phyloP scores from a whole-genome alignment of 2,329 filamentous ascomycete genomes.

The Arthrinium phaeospermum region DNA sequence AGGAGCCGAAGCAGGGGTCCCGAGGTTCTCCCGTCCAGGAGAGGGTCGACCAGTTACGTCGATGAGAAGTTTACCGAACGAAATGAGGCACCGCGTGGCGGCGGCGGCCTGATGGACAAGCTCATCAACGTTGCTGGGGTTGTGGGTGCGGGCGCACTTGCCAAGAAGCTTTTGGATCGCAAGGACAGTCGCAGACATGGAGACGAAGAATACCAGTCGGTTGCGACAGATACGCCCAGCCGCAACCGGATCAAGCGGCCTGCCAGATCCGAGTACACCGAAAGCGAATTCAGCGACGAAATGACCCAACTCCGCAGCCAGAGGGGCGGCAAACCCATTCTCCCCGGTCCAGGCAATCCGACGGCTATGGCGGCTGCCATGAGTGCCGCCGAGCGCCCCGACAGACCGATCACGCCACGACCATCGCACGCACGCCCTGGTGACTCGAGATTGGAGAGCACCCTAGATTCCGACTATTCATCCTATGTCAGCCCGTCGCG shows the following conservation, averaged over 20 bases:
- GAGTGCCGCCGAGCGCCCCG: constrained; percentile 51
- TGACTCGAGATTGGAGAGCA: constrained; percentile 49
- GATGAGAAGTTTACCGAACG: constrained; percentile 70
- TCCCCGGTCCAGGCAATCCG: constrained; percentile 54
- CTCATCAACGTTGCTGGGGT: constrained; percentile 53
- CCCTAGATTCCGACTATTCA: constrained; percentile 62
- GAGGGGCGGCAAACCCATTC: constrained; percentile 46
- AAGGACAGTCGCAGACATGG: constrained; percentile 50
- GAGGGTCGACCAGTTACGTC: constrained; percentile 61
- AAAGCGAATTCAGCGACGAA: constrained; percentile 56
- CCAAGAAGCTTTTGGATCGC: constrained; percentile 63
- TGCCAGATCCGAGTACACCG: constrained; percentile 40
- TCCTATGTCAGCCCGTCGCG: constrained; percentile 69
- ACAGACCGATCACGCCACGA: constrained; percentile 52
- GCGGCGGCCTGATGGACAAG: constrained; percentile 67
- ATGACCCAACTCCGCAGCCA: constrained; percentile 42
- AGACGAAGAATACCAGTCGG: constrained; percentile 68
- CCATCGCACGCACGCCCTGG: constrained; percentile 50
- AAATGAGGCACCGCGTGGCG: constrained; percentile 46
- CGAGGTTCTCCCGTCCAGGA: constrained; percentile 59
- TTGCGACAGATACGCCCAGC: constrained; percentile 65
- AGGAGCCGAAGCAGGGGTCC: constrained; percentile 44
- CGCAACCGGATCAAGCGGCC: constrained; percentile 42
- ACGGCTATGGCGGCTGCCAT: constrained; percentile 51
- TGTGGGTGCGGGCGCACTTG: constrained; percentile 66